Base-by-base conservation (phyloP, 768 basidiomycete genomes). In the Leccinum truebloodii region DNA sequence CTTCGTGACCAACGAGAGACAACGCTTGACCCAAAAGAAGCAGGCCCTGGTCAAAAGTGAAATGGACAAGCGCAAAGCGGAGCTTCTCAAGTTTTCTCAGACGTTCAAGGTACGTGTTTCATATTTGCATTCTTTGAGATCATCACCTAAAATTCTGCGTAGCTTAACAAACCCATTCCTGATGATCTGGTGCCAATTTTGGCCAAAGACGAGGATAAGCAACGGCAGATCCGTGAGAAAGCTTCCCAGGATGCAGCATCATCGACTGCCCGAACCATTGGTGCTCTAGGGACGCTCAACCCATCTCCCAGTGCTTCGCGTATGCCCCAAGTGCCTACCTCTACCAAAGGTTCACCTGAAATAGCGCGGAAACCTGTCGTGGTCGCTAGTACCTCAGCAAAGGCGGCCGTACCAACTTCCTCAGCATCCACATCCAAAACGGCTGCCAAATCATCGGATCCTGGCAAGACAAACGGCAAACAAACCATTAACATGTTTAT, bases 161-260 rank as follows among this genome's bases (percentile, higher is more conserved):
- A 95, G 93, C 84, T 96, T 54, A 96, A 95, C 72, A 90, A 94
- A 72, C 94, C 93, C 18, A 95, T 98, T 64, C 95, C 96, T 14
- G 92, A 94, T 30, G 96, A 98, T 70, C 83, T 98, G 55, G 89
- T 98, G 18, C 83, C 90, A 3, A 95, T 98, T 69, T 78, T 98
- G 24, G 89, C 96, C 46, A 98, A 97, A 77, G 93, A 96, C 69
- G 92, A 93, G 73, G 89, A 90, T 55, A 96, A 92, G 77, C 93
- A 95, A 69, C 85, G 85, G 61, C 81, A 78, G 53, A 95, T 97
- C 73, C 81, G 82, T 60, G 92, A 92, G 74, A 95, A 90, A 73
- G 84, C 90, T 18, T 76, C 73, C 49, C 78, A 81, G 54, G 92
- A 94, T 63, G 89, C 92, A 3, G 65, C 80, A 22, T 87, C 91